These are phyloP conservation scores for Scenedesmus sp. DNA, from an alignment of 163 green algal species.

Conservation along the genomic window DNA sequence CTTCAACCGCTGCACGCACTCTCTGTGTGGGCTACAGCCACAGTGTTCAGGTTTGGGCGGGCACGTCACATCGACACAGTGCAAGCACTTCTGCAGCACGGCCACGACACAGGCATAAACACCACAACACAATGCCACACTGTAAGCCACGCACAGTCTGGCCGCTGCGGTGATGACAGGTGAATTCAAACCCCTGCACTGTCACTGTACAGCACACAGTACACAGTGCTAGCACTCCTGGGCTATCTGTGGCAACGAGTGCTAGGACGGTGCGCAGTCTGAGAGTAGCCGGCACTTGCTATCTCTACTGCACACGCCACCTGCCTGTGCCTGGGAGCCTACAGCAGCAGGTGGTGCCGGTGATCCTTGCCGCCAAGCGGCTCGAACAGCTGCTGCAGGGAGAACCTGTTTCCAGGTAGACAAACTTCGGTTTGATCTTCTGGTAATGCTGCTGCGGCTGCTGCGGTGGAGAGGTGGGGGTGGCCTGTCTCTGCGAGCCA, in stretches of 20 bases:
- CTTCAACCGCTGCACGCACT: not conserved
- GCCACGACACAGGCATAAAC: no score
- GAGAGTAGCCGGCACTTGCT: not conserved
- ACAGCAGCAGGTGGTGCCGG: constrained; percentile 6
- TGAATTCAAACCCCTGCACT: no score
- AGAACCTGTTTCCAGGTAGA: constrained; percentile 26
- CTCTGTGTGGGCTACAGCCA: not conserved
- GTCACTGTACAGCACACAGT: no score
- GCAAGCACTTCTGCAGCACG: not conserved
- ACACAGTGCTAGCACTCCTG: no score
- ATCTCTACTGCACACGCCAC: no score
- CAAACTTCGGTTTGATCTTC: not conserved
- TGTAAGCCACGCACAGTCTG: no score
- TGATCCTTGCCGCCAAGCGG: not conserved
- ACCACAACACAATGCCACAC: no score
- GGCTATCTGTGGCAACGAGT: no score
- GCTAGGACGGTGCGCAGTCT: no score
- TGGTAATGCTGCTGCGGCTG: not conserved
- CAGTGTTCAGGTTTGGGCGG: constrained; percentile 4
- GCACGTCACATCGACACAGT: not conserved
- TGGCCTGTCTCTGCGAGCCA: constrained; percentile 19
- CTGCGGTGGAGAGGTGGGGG: not conserved
- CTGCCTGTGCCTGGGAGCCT: not conserved
- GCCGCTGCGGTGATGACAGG: no score
- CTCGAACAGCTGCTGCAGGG: constrained; percentile 41